Evolutionary conservation across 306 rosid genomes (phyloP), one percentile per base, ranked within the genome.

Genomic region (Vachellia pachyceras): DNA sequence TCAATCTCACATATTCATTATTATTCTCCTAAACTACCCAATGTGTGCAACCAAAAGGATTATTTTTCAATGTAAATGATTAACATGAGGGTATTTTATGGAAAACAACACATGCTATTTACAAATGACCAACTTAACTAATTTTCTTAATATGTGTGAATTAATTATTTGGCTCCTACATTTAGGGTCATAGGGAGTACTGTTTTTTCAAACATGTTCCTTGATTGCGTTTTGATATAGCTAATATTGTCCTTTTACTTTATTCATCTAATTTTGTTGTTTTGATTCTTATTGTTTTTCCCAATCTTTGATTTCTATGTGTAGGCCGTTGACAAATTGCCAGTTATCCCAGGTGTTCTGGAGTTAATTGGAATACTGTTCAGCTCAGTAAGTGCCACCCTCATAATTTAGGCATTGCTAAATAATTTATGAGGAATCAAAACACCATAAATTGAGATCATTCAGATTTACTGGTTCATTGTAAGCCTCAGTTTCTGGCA

Each of bases 351-450:
- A 55, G 50, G 78, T 70, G 82, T 79, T 13, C 79, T 95, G 44
- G 99, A 95, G 86, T 49, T 95, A 40, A 86, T 95, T 36, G 99
- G 99, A 77, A 86, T 90, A 63, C 70, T 91, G 65, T 93, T 85
- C 84, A 89, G 97, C 70, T 77, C 85, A 69, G 99, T 93, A 83
- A 81, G 97, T 82, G 54, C 14, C 61, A 41, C 65, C 69, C 85
- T 81, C 72, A 36, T 46, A 72, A 36, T 73, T 68, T 77, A 44
- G 6, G 2, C 64, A 22, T 72, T 25, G 45, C 23, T 49, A 60
- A 50, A 63, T 50, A 54, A 70, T 60, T 42, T 60, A 20, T 68
- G 50, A 58, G 44, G 58, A 54, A 18, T 55, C 15, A 75, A 47
- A 41, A 45, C 50, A 20, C 35, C 50, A n/a, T 68, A 40, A n/a